These are phyloP conservation scores for Lentinula edodes DNA, from an alignment of 768 basidiomycete species.

Conservation along the genomic window DNA sequence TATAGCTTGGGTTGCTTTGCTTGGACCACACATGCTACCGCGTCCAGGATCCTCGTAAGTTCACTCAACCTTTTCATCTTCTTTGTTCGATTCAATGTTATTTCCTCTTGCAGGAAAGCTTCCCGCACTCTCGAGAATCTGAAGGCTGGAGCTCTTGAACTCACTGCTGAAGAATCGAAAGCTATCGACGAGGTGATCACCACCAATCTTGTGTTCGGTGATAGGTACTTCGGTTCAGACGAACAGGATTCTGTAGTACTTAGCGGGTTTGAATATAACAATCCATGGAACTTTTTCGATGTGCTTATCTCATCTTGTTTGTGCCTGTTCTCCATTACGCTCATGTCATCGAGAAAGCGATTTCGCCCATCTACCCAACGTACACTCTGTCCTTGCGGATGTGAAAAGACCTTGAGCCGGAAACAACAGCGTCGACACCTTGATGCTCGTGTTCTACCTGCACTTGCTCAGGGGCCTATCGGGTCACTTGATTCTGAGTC, in stretches of 20 bases:
- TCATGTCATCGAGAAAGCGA: no score
- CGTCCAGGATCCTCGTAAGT: conserved; percentile 36
- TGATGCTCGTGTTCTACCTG: no score
- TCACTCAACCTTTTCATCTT: neutral
- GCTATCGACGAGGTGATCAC: conserved; percentile 2
- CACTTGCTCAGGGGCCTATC: no score
- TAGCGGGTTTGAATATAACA: no score
- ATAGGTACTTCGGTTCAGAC: conserved; percentile 3
- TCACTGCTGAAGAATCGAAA: conserved; percentile 5
- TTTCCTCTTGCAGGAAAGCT: conserved; percentile 9
- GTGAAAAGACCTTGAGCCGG: no score
- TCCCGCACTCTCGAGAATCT: conserved; percentile 40
- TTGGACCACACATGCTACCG: conserved; percentile 40
- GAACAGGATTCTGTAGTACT: neutral
- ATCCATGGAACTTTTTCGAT: no score
- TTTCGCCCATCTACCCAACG: no score
- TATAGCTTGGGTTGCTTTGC: conserved; percentile 37
- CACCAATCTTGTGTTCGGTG: neutral
- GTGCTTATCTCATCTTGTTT: no score
- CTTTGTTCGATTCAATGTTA: neutral
- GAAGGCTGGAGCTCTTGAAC: conserved; percentile 25
- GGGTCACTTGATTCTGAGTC: no score
- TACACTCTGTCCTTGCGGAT: no score
- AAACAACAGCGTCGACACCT: no score
- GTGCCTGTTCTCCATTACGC: no score